These are phyloP conservation scores for Stagonosporopsis vannaccii DNA, from an alignment of 2,329 filamentous ascomycete genomes.

Conservation along the genomic window DNA sequence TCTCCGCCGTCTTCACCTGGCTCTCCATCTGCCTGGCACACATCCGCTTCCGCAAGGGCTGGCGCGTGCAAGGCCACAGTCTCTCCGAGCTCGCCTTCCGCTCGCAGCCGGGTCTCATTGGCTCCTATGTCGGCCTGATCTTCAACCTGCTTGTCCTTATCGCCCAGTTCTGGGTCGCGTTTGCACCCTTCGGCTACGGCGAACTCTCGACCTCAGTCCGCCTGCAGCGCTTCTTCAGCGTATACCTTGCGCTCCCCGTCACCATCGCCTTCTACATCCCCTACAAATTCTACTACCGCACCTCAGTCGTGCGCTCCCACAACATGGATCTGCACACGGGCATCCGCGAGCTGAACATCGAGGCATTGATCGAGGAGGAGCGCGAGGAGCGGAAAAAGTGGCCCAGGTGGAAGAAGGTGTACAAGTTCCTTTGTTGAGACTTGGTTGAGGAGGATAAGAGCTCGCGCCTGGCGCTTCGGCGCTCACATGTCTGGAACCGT, in stretches of 20 bases:
- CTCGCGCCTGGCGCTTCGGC: slow-evolving; percentile 4
- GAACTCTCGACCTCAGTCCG: slow-evolving; percentile 55
- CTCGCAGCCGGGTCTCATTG: slow-evolving; percentile 78
- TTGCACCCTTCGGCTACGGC: slow-evolving; percentile 72
- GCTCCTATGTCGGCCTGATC: slow-evolving; percentile 79
- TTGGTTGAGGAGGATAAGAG: not conserved
- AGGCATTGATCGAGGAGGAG: slow-evolving; percentile 80
- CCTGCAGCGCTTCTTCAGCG: slow-evolving; percentile 74
- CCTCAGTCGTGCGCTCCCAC: slow-evolving; percentile 68
- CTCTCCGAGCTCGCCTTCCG: slow-evolving; percentile 80
- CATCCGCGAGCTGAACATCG: slow-evolving; percentile 82
- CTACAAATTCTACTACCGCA: slow-evolving; percentile 79
- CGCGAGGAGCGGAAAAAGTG: slow-evolving; percentile 69
- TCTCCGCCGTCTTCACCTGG: slow-evolving; percentile 80
- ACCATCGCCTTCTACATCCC: slow-evolving; percentile 71
- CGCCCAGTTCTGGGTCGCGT: slow-evolving; percentile 88
- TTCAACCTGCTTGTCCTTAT: slow-evolving; percentile 79
- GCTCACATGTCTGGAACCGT: slow-evolving; percentile 4
- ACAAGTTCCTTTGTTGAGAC: slow-evolving; percentile 57
- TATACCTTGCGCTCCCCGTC: slow-evolving; percentile 74
- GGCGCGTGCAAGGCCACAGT: slow-evolving; percentile 67
- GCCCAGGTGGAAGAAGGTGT: slow-evolving; percentile 58
- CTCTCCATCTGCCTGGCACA: slow-evolving; percentile 69
- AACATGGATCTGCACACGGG: slow-evolving; percentile 92
- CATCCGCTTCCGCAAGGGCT: slow-evolving; percentile 70